Percentiles rank a stretch among this genome's conserved stretches.
These are phyloP conservation scores for Meripilus lineatus DNA, from an alignment of 1,284 basidiomycete species.

Conservation along the genomic window DNA sequence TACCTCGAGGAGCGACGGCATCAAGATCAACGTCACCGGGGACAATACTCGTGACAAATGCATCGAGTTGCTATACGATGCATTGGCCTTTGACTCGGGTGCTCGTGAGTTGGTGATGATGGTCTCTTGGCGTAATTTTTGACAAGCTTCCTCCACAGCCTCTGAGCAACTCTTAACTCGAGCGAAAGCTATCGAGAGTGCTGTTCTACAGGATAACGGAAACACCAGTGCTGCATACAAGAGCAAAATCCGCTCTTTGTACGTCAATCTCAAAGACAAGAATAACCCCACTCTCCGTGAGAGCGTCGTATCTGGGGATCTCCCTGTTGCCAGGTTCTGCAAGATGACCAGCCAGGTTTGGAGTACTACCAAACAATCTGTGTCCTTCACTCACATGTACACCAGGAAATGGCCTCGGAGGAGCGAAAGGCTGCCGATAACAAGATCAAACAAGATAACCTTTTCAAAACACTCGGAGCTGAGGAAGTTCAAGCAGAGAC, in stretches of 20 bases:
- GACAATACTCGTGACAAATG: slow-evolving; percentile 87
- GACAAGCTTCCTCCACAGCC: slow-evolving; percentile 36
- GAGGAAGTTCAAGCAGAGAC: slow-evolving; percentile 92
- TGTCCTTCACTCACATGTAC: not conserved
- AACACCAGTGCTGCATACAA: slow-evolving; percentile 54
- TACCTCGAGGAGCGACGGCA: slow-evolving; percentile 64
- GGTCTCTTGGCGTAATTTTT: not conserved
- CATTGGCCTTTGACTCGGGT: slow-evolving; percentile 78
- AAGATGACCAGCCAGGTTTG: slow-evolving; percentile 79
- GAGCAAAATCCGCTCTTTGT: slow-evolving; percentile 85
- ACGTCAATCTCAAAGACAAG: slow-evolving; percentile 93
- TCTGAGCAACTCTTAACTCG: slow-evolving; percentile 55
- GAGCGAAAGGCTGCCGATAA: slow-evolving; percentile 81
- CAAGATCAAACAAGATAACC: slow-evolving; percentile 82
- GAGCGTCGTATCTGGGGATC: slow-evolving; percentile 79
- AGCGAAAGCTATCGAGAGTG: slow-evolving; percentile 58
- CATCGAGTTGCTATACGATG: slow-evolving; percentile 87
- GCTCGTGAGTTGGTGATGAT: slow-evolving; percentile 62
- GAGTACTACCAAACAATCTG: slow-evolving; percentile 6
- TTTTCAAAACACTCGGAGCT: slow-evolving; percentile 90
- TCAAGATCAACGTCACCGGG: slow-evolving; percentile 52
- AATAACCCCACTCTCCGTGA: slow-evolving; percentile 86
- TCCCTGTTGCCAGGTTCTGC: slow-evolving; percentile 67
- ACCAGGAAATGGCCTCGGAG: slow-evolving; percentile 93
- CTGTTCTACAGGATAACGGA: slow-evolving; percentile 45